Conservation (phyloP, 306 rosid genomes). For the Sicyos baderoa region DNA sequence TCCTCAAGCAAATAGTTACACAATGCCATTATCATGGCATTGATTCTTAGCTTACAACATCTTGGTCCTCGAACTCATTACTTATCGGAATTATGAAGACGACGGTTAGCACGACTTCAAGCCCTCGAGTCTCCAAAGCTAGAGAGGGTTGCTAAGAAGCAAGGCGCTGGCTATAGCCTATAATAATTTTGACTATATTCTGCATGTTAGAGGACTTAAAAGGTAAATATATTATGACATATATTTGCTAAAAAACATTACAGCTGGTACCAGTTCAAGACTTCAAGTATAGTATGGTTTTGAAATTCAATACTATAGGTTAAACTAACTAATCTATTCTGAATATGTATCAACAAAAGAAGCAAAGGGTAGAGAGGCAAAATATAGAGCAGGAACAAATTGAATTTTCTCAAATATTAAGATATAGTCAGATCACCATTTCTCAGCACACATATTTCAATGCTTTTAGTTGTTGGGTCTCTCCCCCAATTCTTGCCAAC, state of each 20-base stretch:
- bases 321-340: conserved; percentile 15
- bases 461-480: conserved; percentile 33
- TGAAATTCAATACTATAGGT: conserved; percentile 16
- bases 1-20: not conserved
- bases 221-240: not conserved
- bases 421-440: conserved; percentile 19
- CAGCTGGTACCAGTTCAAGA: conserved; percentile 12
- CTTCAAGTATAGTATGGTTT: conserved; percentile 12
- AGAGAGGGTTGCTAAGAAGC: not conserved
- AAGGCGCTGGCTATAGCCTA: not conserved
- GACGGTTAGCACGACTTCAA: not conserved
- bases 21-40: not conserved
- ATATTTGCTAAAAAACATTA: conserved; percentile 19
- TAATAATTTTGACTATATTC: not conserved
- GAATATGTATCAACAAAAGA: conserved; percentile 18
- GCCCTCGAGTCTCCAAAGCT: not conserved
- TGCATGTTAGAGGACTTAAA: not conserved
- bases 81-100: not conserved
- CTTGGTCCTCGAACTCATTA: not conserved
- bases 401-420: conserved; percentile 12
- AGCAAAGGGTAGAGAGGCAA: conserved; percentile 8
- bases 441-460: conserved; percentile 34
- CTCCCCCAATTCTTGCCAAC: conserved; percentile 50
- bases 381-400: conserved; percentile 8
- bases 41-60: not conserved